These are phyloP conservation scores for Cystobasidium pallidum DNA, from an alignment of 1,284 basidiomycete species.

Conservation along the genomic window DNA sequence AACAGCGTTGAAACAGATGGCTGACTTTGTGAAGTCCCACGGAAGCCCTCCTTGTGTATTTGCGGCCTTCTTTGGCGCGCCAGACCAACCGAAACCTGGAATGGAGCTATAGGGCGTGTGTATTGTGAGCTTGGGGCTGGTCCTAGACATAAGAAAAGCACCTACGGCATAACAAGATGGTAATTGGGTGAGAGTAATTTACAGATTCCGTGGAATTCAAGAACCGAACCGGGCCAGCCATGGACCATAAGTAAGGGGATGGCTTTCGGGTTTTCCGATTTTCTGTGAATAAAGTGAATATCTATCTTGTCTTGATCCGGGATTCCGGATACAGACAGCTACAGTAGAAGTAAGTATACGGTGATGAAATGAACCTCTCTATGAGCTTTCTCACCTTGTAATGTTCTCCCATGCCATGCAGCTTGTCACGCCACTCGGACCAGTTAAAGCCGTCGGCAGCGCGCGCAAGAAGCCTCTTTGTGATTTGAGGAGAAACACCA, in stretches of 20 bases:
- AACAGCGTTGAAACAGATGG: constrained; percentile 48
- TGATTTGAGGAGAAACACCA: constrained; percentile 32
- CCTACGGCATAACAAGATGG: constrained; percentile 48
- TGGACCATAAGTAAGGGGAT: constrained; percentile 49
- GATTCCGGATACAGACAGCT: constrained; percentile 44
- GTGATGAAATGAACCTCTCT: neutral
- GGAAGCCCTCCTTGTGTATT: constrained; percentile 45
- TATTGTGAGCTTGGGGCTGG: too few species aligned
- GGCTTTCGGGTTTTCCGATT: constrained; percentile 42
- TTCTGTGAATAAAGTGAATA: constrained; percentile 49
- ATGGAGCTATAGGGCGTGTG: constrained; percentile 28
- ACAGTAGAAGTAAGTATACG: too few species aligned
- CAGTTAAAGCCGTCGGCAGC: constrained; percentile 34
- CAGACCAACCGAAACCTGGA: constrained; percentile 49
- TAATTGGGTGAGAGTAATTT: constrained; percentile 45
- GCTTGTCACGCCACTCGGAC: constrained; percentile 33
- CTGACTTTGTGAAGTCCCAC: constrained; percentile 44
- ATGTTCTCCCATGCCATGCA: constrained; percentile 43
- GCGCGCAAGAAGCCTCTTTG: constrained; percentile 28
- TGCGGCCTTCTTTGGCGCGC: constrained; percentile 43
- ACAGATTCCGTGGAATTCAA: constrained; percentile 49
- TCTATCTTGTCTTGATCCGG: constrained; percentile 39
- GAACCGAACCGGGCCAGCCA: constrained; percentile 50
- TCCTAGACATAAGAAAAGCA: neutral
- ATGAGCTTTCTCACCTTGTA: constrained; percentile 10